Base-by-base conservation (phyloP, 2,329 filamentous ascomycete genomes). In the Fusarium albosuccineum region DNA sequence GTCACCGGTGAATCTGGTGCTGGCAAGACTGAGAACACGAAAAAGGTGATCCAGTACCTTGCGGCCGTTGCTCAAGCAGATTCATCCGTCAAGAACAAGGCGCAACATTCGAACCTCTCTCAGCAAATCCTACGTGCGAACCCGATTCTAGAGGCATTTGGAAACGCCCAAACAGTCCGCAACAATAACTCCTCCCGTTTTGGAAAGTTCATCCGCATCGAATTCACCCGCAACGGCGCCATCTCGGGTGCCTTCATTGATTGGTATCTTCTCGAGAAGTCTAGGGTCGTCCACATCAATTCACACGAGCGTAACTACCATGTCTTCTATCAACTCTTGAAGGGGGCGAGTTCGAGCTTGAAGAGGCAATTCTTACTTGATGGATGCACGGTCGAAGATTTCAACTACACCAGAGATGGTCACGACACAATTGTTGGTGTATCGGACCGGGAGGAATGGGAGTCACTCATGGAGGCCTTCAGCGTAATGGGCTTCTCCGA, bases 151-250 rank as follows among this genome's bases (percentile, higher is more conserved):
- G 97, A 99, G 85, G 92, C 96, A 2, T 99, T 99, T 74, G 97
- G 97, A 63, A 99, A 99, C 76, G 96, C 96, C 1, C 97, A 99
- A 77, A 99, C 96, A 1, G 93, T 99, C 30, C 89, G 96, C 55
- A 99, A 99, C 79, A 96, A 99, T 82, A 99, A 99, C 77, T 99
- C 96, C 0, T 99, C 96, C 6, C 90, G 96, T 67, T 99, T 99
- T 74, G 96, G 96, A 76, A 99, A 99, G 78, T 99, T 99, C 75
- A 99, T 99, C 76, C 88, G 97, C 50, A 99, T 99, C 74, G 94
- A 97, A 76, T 97, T 99, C 80, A 93, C 89, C 34, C 87, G 92
- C 26, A 88, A 88, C 36, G 97, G 97, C 29, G 92, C 96, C 56
- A 99, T 99, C 69, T 92, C 92, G 5, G 97, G 97, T 36, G 96